Conservation (phyloP, 2,329 filamentous ascomycete species). For the Ophiostoma fasciatum region DNA sequence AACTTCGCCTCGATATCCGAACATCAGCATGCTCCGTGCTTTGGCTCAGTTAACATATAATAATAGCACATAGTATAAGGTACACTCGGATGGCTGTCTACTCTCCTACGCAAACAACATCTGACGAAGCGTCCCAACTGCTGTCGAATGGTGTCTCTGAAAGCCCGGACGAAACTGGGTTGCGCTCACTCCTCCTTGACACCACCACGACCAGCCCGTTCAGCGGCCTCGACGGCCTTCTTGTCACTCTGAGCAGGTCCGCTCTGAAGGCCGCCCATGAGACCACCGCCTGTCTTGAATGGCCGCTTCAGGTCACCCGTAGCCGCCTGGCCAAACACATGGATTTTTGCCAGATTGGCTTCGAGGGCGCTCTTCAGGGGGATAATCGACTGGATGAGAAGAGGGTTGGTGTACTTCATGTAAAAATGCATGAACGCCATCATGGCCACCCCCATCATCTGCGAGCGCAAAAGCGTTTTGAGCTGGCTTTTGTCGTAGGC, state of each 20-base stretch:
- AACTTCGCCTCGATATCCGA: no score
- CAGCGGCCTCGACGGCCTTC: slow-evolving; percentile 67
- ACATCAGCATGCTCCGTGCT: no score
- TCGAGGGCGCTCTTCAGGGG: slow-evolving; percentile 92
- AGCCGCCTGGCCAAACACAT: slow-evolving; percentile 76
- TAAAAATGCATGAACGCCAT: slow-evolving; percentile 98
- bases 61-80: no score
- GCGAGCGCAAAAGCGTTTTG: slow-evolving; percentile 69
- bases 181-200: slow-evolving; percentile 60
- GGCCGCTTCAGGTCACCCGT: slow-evolving; percentile 85
- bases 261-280: slow-evolving; percentile 66
- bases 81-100: no score
- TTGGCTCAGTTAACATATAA: no score
- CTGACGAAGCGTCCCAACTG: no score
- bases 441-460: slow-evolving; percentile 94
- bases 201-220: slow-evolving; percentile 58
- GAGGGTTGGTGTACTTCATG: slow-evolving; percentile 99
- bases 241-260: slow-evolving; percentile 78
- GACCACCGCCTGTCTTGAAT: slow-evolving; percentile 73
- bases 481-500: slow-evolving; percentile 87
- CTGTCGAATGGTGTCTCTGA: no score
- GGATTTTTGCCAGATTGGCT: slow-evolving; percentile 91
- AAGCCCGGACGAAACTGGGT: no score
- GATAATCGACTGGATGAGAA: slow-evolving; percentile 97
- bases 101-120: no score